Evolutionary conservation across 495 filamentous ascomycete species (phyloP).

Genomic region (Astrothelium subdiscretum): DNA sequence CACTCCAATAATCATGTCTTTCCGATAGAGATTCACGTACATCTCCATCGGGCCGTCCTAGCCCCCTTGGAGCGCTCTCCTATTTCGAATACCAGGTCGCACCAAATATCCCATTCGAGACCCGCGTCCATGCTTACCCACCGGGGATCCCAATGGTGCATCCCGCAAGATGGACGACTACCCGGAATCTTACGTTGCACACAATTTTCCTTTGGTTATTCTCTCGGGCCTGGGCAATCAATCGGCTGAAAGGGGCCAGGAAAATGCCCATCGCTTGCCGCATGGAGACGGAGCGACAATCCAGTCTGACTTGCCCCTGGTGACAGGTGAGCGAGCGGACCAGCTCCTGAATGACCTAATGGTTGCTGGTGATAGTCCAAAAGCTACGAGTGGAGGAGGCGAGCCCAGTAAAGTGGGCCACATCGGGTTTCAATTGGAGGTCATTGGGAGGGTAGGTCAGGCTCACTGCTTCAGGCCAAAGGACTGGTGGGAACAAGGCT

Average conservation of each 20-base stretch:
- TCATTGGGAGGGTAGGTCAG: constrained; percentile 65
- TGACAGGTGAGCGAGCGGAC: constrained; percentile 53
- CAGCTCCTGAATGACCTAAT: constrained; percentile 58
- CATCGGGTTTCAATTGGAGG: constrained; percentile 49
- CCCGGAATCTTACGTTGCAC: constrained; percentile 64
- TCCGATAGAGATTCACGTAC: not conserved
- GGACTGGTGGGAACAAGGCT: not conserved
- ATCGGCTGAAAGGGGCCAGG: constrained; percentile 5
- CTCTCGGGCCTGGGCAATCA: constrained; percentile 55
- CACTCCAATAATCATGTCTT: not conserved
- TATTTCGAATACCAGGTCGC: too few species aligned
- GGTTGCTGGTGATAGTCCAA: constrained; percentile 49
- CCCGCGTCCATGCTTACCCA: not conserved
- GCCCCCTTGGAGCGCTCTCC: not conserved
- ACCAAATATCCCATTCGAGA: not conserved
- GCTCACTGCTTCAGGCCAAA: not conserved
- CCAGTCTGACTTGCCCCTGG: constrained; percentile 52
- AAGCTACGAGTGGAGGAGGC: constrained; percentile 45
- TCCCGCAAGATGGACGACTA: constrained; percentile 65
- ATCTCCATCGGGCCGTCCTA: not conserved
- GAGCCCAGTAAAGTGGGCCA: constrained; percentile 24
- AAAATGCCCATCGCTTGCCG: constrained; percentile 37
- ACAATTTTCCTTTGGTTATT: constrained; percentile 69
- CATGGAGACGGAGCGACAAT: constrained; percentile 46
- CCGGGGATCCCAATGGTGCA: not conserved